These are phyloP conservation scores for Cymbopogon citratus DNA, from an alignment of 176 grass and related monocot species.

Conservation along the genomic window DNA sequence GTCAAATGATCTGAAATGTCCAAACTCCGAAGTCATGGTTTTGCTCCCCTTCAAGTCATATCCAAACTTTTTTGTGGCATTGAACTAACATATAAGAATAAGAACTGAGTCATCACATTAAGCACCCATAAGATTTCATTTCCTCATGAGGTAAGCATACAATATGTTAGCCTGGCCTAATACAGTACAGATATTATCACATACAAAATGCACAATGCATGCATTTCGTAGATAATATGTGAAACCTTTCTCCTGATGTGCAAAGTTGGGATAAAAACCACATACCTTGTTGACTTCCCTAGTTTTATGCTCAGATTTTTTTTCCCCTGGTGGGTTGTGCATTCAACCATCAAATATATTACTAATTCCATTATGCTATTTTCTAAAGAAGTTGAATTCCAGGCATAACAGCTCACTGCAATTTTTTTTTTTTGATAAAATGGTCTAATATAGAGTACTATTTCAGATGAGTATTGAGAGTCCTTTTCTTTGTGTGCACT, in stretches of 20 bases:
- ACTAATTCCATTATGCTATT: background rate
- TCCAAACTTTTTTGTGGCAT: slow-evolving; percentile 20
- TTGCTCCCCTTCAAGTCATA: background rate
- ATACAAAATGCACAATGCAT: background rate
- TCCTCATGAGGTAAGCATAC: background rate
- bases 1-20: background rate
- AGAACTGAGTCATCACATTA: background rate
- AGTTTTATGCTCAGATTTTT: background rate
- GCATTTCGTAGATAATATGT: background rate
- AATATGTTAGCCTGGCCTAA: background rate
- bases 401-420: background rate
- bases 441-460: background rate
- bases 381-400: background rate
- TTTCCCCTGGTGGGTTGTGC: background rate
- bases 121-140: background rate
- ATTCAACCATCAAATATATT: background rate
- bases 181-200: background rate
- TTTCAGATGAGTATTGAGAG: background rate
- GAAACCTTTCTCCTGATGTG: background rate
- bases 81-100: background rate
- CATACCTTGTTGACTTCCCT: background rate
- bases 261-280: background rate
- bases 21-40: background rate
- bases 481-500: background rate
- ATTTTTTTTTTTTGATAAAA: background rate